Evolutionary conservation across 257 asterid genomes (phyloP).

Genomic region (Anisodus tanguticus): DNA sequence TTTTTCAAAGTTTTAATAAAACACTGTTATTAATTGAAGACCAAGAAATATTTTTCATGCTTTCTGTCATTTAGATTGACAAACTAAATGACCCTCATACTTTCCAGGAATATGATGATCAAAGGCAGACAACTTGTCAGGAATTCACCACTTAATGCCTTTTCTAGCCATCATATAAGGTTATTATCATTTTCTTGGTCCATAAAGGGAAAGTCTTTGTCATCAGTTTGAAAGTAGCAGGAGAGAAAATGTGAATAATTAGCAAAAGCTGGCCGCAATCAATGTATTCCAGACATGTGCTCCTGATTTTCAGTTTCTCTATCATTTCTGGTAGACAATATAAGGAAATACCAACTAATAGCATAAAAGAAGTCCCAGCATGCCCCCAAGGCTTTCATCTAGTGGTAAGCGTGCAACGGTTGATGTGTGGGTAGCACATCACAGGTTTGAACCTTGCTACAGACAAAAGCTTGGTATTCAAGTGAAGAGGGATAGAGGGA

Average conservation of each 20-base stretch:
- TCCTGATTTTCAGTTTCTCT: not conserved
- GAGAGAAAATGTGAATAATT: not conserved
- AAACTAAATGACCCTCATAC: not conserved
- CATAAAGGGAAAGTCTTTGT: not conserved
- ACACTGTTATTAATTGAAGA: not conserved
- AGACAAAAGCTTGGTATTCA: not conserved
- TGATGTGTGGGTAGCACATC: not conserved
- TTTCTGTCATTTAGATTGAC: not conserved
- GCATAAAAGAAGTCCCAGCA: not conserved
- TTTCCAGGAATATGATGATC: not conserved
- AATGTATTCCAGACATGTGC: not conserved
- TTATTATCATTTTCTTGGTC: conserved; percentile 15
- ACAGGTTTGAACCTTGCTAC: not conserved
- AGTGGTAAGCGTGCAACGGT: not conserved
- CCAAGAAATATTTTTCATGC: not conserved
- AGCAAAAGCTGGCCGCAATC: not conserved
- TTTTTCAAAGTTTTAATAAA: not conserved
- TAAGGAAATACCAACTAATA: not conserved
- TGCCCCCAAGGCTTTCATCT: not conserved
- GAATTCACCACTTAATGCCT: not conserved
- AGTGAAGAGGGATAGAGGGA: not conserved
- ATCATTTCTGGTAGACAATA: not conserved
- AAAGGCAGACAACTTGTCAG: not conserved
- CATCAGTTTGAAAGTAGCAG: conserved; percentile 7
- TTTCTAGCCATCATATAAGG: not conserved